Evolutionary conservation across 1,139 yeast genomes (phyloP), one percentile per base, ranked within the genome.

Genomic region (Hemisphaericaspora subhashii): DNA sequence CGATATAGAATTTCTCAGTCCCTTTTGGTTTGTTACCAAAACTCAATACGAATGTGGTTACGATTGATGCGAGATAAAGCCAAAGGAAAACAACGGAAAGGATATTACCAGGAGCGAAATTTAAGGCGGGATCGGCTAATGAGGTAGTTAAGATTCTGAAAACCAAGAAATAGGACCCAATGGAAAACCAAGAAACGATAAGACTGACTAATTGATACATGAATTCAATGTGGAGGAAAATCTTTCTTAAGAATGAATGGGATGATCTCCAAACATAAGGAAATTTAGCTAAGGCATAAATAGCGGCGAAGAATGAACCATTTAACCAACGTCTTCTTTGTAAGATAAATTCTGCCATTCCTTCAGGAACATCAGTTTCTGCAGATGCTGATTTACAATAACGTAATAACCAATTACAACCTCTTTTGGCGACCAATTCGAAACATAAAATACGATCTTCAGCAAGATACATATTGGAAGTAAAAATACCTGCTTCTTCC

Each of bases 1-100:
- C 77, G 44, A 86, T 64, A 58, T 92, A 92, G 52, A 88, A 86
- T 52, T 70, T 72, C 47, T 86, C 87, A 0, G 98, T 88, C 29
- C 98, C 97, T 52, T 83, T 84, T 2, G 98, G 98, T 42, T 90
- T 83, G 59, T 92, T 92, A 57, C 98, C 98, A 62, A 92, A 83
- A 36, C 96, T 83, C 46, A 92, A 67, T 39, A 92, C 90, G 62
- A 92, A 92, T 13, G 96, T 88, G 2, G 96, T 85, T 12, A 88
- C 85, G n/a, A 92, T 63, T 11, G 95, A 87, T 2, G 92, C 87
- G 41, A 88, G 73, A 55, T 92, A 92, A 26, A 92, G 66, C 97
- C 98, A 92, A 13, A 90, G 64, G 56, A 92, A 85, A 1, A 90
- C 74, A 7, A 86, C 92, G 3, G 95, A 82, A 24, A 92, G 68